A percentile compares a stretch with the other conserved stretches of the same genome.
These are phyloP conservation scores for Ettlia oleoabundans DNA, from an alignment of 139 green algal species.

Conservation along the genomic window DNA sequence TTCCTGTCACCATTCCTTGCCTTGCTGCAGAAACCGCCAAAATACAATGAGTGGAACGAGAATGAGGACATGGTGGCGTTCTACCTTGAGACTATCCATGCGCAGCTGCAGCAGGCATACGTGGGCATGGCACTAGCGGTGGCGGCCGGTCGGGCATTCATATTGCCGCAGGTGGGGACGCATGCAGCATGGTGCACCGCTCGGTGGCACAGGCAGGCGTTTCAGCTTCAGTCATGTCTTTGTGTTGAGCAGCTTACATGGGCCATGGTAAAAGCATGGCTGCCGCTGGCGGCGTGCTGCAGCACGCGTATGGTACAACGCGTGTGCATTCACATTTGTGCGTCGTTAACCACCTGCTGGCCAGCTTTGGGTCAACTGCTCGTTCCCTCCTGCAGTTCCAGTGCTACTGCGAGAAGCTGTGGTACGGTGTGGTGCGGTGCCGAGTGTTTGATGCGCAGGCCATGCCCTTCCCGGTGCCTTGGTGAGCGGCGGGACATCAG, in stretches of 20 bases:
- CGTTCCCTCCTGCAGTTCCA: constrained; percentile 33
- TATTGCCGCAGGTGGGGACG: constrained; percentile 9
- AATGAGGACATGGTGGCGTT: constrained; percentile 40
- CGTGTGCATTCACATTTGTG: background rate
- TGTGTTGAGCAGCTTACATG: background rate
- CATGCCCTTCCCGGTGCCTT: constrained; percentile 44
- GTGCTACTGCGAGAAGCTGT: constrained; percentile 59
- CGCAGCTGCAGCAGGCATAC: constrained; percentile 47
- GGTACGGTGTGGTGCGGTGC: constrained; percentile 39
- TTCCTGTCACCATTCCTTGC: no score
- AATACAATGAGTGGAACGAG: constrained; percentile 7
- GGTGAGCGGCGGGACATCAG: no score
- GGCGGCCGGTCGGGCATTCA: constrained; percentile 4
- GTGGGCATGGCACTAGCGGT: constrained; percentile 31
- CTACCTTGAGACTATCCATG: background rate
- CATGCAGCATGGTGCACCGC: no score
- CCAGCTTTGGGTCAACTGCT: no score
- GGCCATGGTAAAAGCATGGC: background rate
- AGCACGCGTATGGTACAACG: background rate
- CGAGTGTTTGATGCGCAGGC: constrained; percentile 40
- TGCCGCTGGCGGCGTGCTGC: background rate
- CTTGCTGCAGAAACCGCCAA: background rate
- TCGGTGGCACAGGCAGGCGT: no score
- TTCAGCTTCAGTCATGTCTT: no score
- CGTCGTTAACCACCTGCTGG: background rate